Percentiles rank a stretch among this genome's conserved stretches.
These are phyloP conservation scores for Xylaria palmicola DNA, from an alignment of 495 filamentous ascomycete genomes.

Conservation along the genomic window DNA sequence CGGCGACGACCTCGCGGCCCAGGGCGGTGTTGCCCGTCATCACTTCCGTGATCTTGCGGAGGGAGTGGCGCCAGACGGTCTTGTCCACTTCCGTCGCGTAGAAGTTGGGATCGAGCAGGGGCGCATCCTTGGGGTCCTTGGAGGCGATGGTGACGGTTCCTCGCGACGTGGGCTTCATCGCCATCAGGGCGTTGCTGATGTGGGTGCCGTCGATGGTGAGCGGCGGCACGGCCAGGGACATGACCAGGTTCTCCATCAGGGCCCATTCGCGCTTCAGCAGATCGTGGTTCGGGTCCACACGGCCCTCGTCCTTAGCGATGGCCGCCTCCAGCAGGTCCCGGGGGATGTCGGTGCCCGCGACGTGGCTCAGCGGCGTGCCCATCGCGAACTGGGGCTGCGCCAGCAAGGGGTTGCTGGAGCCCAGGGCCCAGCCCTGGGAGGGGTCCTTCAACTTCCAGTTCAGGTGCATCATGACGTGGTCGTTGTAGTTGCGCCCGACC, in stretches of 20 bases:
- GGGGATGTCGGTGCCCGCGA: slow-evolving; percentile 21
- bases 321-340: slow-evolving; percentile 26
- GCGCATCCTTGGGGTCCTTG: slow-evolving; percentile 26
- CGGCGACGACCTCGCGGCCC: slow-evolving; percentile 13
- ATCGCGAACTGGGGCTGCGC: slow-evolving; percentile 27
- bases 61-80: slow-evolving; percentile 14
- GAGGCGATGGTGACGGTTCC: slow-evolving; percentile 43
- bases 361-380: slow-evolving; percentile 34
- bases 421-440: slow-evolving; percentile 33
- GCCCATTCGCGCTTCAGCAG: slow-evolving; percentile 17
- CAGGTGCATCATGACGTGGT: slow-evolving; percentile 39
- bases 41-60: neutral
- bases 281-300: slow-evolving; percentile 14
- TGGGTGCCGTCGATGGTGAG: slow-evolving; percentile 37
- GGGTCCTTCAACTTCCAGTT: slow-evolving; percentile 42
- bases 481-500: slow-evolving; percentile 54
- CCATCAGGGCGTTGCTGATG: slow-evolving; percentile 35
- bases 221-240: slow-evolving; percentile 15
- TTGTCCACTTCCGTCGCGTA: slow-evolving; percentile 34
- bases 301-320: slow-evolving; percentile 30
- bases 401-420: slow-evolving; percentile 29
- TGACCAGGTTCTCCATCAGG: slow-evolving; percentile 15
- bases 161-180: slow-evolving; percentile 39
- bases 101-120: slow-evolving; percentile 46
- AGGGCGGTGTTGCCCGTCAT: slow-evolving; percentile 16